Evolutionary conservation across 2,329 filamentous ascomycete species (phyloP).

Genomic region (Biscogniauxia sp.): DNA sequence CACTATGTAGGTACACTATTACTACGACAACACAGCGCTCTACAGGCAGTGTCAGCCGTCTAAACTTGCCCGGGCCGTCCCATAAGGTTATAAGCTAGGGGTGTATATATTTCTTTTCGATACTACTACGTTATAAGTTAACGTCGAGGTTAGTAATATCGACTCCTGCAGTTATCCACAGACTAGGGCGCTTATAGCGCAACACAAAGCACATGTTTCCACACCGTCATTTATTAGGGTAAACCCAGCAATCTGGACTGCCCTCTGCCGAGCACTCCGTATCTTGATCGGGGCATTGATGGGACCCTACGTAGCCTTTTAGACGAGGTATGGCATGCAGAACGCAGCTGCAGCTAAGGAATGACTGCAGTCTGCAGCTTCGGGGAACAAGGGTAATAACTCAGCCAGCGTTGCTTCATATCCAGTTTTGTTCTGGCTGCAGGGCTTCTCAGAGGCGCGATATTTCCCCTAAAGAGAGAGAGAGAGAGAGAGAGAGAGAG

Average conservation of each 20-base stretch:
- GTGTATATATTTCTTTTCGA: neutral
- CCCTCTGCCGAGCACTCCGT: conserved; percentile 30
- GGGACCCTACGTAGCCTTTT: conserved; percentile 20
- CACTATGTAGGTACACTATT: no score
- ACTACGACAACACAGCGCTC: neutral
- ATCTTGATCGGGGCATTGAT: conserved; percentile 30
- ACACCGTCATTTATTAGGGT: conserved; percentile 10
- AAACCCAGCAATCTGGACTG: conserved; percentile 27
- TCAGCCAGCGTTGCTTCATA: conserved; percentile 18
- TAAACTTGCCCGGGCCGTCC: conserved; percentile 13
- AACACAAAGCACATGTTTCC: conserved; percentile 11
- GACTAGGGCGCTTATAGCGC: conserved; percentile 9
- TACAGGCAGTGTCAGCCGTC: conserved; percentile 3
- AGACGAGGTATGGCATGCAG: conserved; percentile 32
- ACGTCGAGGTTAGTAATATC: conserved; percentile 3
- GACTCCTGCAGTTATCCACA: conserved; percentile 8
- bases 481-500: no score
- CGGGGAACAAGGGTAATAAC: conserved; percentile 25
- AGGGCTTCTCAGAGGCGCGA: conserved; percentile 12
- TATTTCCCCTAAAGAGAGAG: conserved; percentile 6
- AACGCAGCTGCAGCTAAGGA: conserved; percentile 34
- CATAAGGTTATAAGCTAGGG: conserved; percentile 7
- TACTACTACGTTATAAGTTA: neutral
- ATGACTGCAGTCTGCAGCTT: conserved; percentile 29
- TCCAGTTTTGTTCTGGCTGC: conserved; percentile 11